These are phyloP conservation scores for Hypoxylon lienhwacheense DNA, from an alignment of 495 filamentous ascomycete species.

Conservation along the genomic window DNA sequence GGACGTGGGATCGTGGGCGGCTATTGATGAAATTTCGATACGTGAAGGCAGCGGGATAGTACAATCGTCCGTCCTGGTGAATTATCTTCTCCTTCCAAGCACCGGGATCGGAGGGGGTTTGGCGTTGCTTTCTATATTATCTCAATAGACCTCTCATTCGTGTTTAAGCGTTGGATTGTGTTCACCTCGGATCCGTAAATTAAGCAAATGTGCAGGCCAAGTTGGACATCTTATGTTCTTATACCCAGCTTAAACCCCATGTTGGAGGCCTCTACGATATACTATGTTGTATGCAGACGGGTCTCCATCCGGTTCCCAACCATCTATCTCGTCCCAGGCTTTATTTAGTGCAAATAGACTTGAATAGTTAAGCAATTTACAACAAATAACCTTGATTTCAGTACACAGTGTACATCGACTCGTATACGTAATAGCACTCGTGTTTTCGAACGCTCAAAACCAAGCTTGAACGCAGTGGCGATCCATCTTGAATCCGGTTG, in stretches of 20 bases:
- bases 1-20: constrained; percentile 11
- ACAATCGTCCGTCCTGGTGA: constrained; percentile 17
- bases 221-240: too few relatives aligned
- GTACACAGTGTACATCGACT: too few relatives aligned
- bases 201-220: background rate
- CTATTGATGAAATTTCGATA: constrained; percentile 16
- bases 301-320: constrained; percentile 6
- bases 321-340: too few relatives aligned
- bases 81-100: constrained; percentile 12
- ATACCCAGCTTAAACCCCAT: too few relatives aligned
- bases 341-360: too few relatives aligned
- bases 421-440: too few relatives aligned
- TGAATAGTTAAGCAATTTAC: too few relatives aligned
- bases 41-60: constrained; percentile 15
- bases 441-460: background rate
- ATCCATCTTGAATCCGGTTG: constrained; percentile 15
- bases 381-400: too few relatives aligned
- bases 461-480: constrained; percentile 9
- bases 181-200: background rate
- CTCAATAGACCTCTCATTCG: constrained; percentile 25
- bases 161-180: background rate
- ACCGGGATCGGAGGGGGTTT: constrained; percentile 14
- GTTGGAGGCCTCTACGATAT: constrained; percentile 13
- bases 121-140: constrained; percentile 27
- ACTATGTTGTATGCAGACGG: constrained; percentile 10